phyloP scores from a whole-genome alignment of 208 protist genomes.

The Herpetomonas tarakana region DNA sequence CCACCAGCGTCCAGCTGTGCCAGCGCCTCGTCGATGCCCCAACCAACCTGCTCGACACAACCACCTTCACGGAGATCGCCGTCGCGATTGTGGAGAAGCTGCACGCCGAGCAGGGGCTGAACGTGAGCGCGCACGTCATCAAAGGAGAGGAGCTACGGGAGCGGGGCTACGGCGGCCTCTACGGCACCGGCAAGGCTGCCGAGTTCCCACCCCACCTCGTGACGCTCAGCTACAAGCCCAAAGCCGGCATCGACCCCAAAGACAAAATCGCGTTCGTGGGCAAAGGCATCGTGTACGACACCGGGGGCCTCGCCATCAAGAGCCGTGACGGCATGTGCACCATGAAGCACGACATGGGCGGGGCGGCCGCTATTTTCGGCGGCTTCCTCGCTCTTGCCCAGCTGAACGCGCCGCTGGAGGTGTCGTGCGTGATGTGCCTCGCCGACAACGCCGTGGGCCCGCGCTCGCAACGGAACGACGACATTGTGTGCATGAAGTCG shows the following conservation, averaged over 20 bases:
- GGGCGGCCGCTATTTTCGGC: slow-evolving; percentile 80
- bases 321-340: slow-evolving; percentile 62
- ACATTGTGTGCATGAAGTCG: slow-evolving; percentile 87
- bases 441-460: slow-evolving; percentile 90
- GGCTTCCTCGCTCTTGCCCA: slow-evolving; percentile 63
- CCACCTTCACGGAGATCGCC: slow-evolving; percentile 79
- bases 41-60: slow-evolving; percentile 81
- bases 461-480: slow-evolving; percentile 76
- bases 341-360: slow-evolving; percentile 94
- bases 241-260: slow-evolving; percentile 36
- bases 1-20: slow-evolving; percentile 67
- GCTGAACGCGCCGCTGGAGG: slow-evolving; percentile 32
- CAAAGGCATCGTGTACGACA: slow-evolving; percentile 94
- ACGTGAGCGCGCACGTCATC: slow-evolving; percentile 47
- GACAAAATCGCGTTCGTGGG: slow-evolving; percentile 82
- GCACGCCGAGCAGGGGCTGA: slow-evolving; percentile 15
- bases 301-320: slow-evolving; percentile 88
- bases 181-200: slow-evolving; percentile 80
- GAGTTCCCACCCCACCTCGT: slow-evolving; percentile 81
- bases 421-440: slow-evolving; percentile 72
- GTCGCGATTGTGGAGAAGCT: slow-evolving; percentile 34
- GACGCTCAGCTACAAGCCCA: slow-evolving; percentile 73
- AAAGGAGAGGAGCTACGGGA: slow-evolving; percentile 78
- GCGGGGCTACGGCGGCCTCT: slow-evolving; percentile 79
- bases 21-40: slow-evolving; percentile 83